Conservation (phyloP, 495 filamentous ascomycete genomes). For the Aspergillus ellipticus region DNA sequence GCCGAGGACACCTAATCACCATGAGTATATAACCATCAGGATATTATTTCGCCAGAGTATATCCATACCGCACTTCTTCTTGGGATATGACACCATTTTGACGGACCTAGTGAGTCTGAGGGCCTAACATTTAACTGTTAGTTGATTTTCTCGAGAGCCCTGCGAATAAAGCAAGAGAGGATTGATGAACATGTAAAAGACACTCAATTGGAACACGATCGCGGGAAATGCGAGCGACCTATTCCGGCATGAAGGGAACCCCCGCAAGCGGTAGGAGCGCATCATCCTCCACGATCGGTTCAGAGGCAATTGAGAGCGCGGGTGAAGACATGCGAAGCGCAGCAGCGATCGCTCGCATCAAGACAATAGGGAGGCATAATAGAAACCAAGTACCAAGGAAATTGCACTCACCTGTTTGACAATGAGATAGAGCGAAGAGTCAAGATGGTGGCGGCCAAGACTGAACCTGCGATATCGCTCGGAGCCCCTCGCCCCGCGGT, state of each 20-base stretch:
- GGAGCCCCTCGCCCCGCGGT: constrained; percentile 33
- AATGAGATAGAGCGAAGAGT: constrained; percentile 17
- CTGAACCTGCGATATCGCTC: constrained; percentile 35
- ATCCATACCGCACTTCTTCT: constrained; percentile 48
- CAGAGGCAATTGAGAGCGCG: background rate
- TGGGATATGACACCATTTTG: constrained; percentile 37
- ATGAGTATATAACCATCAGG: constrained; percentile 13
- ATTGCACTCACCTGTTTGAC: constrained; percentile 27
- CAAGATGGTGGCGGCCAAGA: constrained; percentile 23
- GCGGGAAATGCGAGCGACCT: background rate
- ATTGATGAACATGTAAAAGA: background rate
- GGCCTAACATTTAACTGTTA: background rate
- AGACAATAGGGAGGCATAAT: too few species aligned
- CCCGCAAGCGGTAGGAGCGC: background rate
- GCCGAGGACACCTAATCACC: constrained; percentile 38
- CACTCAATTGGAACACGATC: background rate
- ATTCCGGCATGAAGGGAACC: background rate
- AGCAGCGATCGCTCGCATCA: background rate
- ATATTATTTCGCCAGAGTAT: background rate
- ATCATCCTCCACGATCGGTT: background rate
- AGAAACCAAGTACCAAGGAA: background rate
- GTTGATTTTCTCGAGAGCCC: background rate
- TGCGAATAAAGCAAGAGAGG: background rate
- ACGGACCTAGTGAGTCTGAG: background rate
- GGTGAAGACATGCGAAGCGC: background rate